phyloP scores from a whole-genome alignment of 306 rosid species.

The Psophocarpus tetragonolobus region DNA sequence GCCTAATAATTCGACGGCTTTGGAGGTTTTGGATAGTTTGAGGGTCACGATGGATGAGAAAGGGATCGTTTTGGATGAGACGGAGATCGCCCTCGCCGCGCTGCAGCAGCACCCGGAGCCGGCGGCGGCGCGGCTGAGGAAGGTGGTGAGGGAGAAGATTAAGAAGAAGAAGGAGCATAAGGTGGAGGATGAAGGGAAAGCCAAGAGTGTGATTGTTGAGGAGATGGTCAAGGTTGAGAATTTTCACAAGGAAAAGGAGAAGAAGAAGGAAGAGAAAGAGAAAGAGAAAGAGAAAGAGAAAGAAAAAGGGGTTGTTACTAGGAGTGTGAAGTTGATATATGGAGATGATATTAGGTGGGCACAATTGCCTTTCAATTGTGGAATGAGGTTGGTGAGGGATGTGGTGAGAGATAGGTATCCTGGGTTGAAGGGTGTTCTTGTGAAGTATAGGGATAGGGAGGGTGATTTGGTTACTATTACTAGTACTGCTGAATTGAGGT shows the following conservation, averaged over 20 bases:
- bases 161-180: conserved; percentile 60
- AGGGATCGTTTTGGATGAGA: conserved; percentile 63
- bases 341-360: conserved; percentile 96
- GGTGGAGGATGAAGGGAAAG: conserved; percentile 45
- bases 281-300: conserved; percentile 19
- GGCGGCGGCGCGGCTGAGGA: conserved; percentile 40
- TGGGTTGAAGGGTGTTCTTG: conserved; percentile 77
- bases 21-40: conserved; percentile 72
- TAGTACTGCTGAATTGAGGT: conserved; percentile 64
- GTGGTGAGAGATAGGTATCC: conserved; percentile 70
- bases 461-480: conserved; percentile 95
- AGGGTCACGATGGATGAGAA: conserved; percentile 55
- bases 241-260: neutral
- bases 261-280: neutral
- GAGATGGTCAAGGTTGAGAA: conserved; percentile 36
- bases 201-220: conserved; percentile 42
- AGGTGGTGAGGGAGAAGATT: conserved; percentile 64
- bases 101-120: conserved; percentile 43
- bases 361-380: conserved; percentile 69
- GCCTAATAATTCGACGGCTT: conserved; percentile 61
- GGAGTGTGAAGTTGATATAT: conserved; percentile 80
- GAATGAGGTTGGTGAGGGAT: conserved; percentile 64
- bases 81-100: conserved; percentile 56
- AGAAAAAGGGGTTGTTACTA: conserved; percentile 49
- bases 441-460: conserved; percentile 80